These are phyloP conservation scores for Eucalyptus viminalis DNA, from an alignment of 345 rosid species.

Conservation along the genomic window DNA sequence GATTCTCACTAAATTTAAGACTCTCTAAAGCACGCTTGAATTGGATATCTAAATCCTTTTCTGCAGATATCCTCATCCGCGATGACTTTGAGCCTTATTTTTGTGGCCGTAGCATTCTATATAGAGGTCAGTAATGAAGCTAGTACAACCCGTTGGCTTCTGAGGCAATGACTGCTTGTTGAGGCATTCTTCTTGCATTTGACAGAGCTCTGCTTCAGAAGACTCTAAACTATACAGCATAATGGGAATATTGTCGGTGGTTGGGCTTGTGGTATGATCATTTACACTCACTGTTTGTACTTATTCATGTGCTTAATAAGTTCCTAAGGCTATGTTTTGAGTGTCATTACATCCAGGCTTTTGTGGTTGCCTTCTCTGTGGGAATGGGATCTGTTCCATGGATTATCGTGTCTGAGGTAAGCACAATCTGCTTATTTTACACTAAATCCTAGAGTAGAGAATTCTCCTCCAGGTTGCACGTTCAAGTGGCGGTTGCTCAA, in stretches of 20 bases:
- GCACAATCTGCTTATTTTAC: neutral
- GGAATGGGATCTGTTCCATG: constrained; percentile 97
- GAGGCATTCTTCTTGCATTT: neutral
- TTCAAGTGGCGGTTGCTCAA: neutral
- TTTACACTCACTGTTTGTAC: neutral
- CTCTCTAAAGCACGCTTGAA: neutral
- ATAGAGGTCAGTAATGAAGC: constrained; percentile 37
- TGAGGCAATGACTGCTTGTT: neutral
- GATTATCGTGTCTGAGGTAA: constrained; percentile 96
- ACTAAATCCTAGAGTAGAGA: neutral
- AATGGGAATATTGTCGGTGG: constrained; percentile 62
- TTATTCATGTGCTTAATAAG: neutral
- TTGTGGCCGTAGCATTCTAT: constrained; percentile 62
- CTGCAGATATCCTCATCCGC: constrained; percentile 68
- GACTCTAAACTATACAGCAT: constrained; percentile 42
- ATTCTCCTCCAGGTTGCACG: neutral
- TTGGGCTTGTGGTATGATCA: constrained; percentile 78
- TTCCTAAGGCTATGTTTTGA: neutral
- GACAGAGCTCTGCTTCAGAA: constrained; percentile 40
- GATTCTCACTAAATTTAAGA: neutral
- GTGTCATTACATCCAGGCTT: constrained; percentile 20
- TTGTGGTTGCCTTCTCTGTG: constrained; percentile 70
- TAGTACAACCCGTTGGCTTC: neutral
- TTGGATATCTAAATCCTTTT: neutral
- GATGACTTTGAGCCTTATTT: constrained; percentile 59